Evolutionary conservation across 78 protist genomes (phyloP).

Genomic region (Salpingoeca rosetta): DNA sequence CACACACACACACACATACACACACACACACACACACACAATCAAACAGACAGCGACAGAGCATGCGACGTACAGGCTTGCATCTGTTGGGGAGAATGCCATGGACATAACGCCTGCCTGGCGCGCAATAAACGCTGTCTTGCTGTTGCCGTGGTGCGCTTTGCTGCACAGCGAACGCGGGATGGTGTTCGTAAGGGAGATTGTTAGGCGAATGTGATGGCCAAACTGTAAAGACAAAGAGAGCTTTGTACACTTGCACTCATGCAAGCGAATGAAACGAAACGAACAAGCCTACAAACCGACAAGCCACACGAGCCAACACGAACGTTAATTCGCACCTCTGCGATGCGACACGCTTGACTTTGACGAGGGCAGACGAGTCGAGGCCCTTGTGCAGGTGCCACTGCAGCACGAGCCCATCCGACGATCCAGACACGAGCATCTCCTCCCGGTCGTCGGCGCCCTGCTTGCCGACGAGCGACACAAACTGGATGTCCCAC

Average conservation of each 20-base stretch:
- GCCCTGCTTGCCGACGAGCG: slow-evolving; percentile 12
- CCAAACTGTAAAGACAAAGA: neutral
- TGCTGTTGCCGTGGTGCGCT: neutral
- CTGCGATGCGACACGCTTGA: neutral
- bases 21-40: neutral
- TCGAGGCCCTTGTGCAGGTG: slow-evolving; percentile 53
- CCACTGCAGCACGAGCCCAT: slow-evolving; percentile 65
- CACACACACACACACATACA: too few species aligned
- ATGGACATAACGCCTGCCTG: neutral
- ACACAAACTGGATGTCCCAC: slow-evolving; percentile 50
- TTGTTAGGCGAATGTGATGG: slow-evolving; percentile 35
- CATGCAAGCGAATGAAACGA: too few species aligned
- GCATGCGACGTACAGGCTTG: neutral
- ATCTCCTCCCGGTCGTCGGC: slow-evolving; percentile 14
- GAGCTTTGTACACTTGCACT: too few species aligned
- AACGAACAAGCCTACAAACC: too few species aligned
- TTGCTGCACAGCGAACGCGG: neutral
- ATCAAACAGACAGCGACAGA: neutral
- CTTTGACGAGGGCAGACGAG: neutral
- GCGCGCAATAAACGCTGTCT: neutral
- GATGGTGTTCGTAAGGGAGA: neutral
- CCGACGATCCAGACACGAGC: slow-evolving; percentile 52
- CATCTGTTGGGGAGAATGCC: neutral
- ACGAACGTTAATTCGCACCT: too few species aligned
- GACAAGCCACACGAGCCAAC: too few species aligned